Evolutionary conservation across 805 yeast species (phyloP), one percentile per base, ranked within the genome.

Genomic region (Saccharomycopsis babjevae): DNA sequence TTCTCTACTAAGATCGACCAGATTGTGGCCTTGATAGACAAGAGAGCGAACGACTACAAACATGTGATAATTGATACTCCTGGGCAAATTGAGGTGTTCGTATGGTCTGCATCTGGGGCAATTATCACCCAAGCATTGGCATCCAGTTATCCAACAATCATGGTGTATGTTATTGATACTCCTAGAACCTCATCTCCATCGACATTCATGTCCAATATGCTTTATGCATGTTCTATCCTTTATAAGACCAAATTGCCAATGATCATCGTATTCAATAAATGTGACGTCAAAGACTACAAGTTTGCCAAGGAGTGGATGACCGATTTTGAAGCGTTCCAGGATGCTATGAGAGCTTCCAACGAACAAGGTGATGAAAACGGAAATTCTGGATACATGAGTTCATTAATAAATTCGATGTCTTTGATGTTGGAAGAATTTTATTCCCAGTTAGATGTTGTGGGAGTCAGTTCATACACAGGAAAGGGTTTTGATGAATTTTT

Each of bases 81-180:
- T 0, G 99, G 99, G 13, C 99, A 94, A 74, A 94, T 94, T 64
- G 99, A 94, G 73, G 92, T 97, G 75, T 94, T 94, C 72, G 91
- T 94, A 52, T 94, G 99, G 99, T 86, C 96, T 55, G 99, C 99
- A 0, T 88, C 97, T 25, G 99, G 99, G 13, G 82, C 97, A 25
- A 94, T 94, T 64, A 88, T 94, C 62, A 93, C 98, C 0, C 99
- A 94, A 71, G 91, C 97, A 0, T 89, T 94, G 75, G 99, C 98
- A 0, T 87, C 96, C 0, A 84, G 96, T 3, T 89, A 90, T 71
- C 99, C 99, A 18, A 94, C 99, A 0, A 89, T 94, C 32, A 83
- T 94, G 65, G 98, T 98, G 0, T 94, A 94, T 71, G 86, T 94
- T 64, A 94, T 94, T 32, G 99, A 94, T 70, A 94, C 99, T 0